Evolutionary conservation across 148 eudicot genomes (phyloP), one percentile per base, ranked within the genome.

Genomic region (Silene uniflora): DNA sequence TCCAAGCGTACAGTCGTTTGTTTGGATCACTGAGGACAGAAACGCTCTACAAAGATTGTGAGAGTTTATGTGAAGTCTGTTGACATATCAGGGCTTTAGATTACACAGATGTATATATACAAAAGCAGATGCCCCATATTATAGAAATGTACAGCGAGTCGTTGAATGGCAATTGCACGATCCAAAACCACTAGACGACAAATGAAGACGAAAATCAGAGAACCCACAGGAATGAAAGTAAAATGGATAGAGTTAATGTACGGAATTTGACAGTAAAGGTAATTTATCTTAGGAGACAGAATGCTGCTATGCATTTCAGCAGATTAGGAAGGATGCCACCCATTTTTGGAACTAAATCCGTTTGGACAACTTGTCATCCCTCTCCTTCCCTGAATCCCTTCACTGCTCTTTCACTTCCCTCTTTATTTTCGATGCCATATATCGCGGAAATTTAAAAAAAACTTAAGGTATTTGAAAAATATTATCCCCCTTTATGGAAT

Each of bases 231-330:
- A n/a, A 17, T 16, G 19, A 23, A 35, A 39, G 29, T 18, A 66
- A 19, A 22, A 35, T 1, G 47, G 27, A 32, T 11, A 27, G 24
- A 62, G 35, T 55, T 44, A 11, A 11, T 60, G 27, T 61, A 16
- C 0, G 3, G 32, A 74, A 46, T 62, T n/a, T 8, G 22, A 74
- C 39, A 24, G 35, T 14, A 18, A 62, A 39, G 76, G 76, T 27
- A 59, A 58, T 47, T 58, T 29, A 73, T 73, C 49, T n/a, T 10
- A 29, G 24, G 63, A 35, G 74, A 35, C 12, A 71, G 44, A 71
- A 27, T 72, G 75, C 8, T 72, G 75, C 8, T 35, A 46, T 47
- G 23, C n/a, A 27, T 72, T 58, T 8, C 52, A 60, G 27, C 78
- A 55, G n/a, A 10, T 67, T 76, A 29, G 78, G 78, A 58, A 67